Conservation (phyloP, 768 basidiomycete species). For the Boletus pseudopeckii region DNA sequence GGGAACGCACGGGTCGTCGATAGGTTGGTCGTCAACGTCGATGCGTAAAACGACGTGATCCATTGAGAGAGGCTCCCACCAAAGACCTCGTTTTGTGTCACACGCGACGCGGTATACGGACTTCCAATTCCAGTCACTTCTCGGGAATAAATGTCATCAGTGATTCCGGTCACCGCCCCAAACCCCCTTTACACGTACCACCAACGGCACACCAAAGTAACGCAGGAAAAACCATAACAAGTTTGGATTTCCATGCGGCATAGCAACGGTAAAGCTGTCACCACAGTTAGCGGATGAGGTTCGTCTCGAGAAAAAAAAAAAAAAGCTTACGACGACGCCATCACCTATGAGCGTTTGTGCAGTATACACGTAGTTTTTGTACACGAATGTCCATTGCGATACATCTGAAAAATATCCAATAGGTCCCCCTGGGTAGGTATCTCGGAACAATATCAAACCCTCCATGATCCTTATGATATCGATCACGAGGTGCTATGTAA, state of each 20-base stretch:
- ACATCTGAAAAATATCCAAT: slow-evolving; percentile 24
- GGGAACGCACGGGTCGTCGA: slow-evolving; percentile 27
- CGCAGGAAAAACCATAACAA: slow-evolving; percentile 25
- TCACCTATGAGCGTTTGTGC: slow-evolving; percentile 32
- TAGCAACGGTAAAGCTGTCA: slow-evolving; percentile 30
- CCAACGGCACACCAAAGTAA: slow-evolving; percentile 29
- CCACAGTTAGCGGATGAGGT: neutral
- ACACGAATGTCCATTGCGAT: slow-evolving; percentile 29
- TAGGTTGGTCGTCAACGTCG: slow-evolving; percentile 33
- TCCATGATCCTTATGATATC: slow-evolving; percentile 24
- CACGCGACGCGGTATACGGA: slow-evolving; percentile 13
- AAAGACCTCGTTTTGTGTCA: slow-evolving; percentile 24
- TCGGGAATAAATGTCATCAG: neutral
- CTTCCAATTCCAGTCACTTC: slow-evolving; percentile 21
- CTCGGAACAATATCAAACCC: slow-evolving; percentile 25
- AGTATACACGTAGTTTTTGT: slow-evolving; percentile 22
- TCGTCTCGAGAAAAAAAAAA: neutral
- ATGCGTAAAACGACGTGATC: slow-evolving; percentile 34
- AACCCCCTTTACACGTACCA: slow-evolving; percentile 12
- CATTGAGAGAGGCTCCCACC: slow-evolving; percentile 25
- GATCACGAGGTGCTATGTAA: slow-evolving; percentile 24
- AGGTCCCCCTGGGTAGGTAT: slow-evolving; percentile 19
- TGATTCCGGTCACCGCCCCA: neutral
- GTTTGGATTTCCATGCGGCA: slow-evolving; percentile 31
- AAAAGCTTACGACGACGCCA: slow-evolving; percentile 24